A percentile compares a stretch with the other conserved stretches of the same genome.
Evolutionary conservation across 768 basidiomycete genomes (phyloP).

Genomic region (Pseudohyphozyma bogoriensis): DNA sequence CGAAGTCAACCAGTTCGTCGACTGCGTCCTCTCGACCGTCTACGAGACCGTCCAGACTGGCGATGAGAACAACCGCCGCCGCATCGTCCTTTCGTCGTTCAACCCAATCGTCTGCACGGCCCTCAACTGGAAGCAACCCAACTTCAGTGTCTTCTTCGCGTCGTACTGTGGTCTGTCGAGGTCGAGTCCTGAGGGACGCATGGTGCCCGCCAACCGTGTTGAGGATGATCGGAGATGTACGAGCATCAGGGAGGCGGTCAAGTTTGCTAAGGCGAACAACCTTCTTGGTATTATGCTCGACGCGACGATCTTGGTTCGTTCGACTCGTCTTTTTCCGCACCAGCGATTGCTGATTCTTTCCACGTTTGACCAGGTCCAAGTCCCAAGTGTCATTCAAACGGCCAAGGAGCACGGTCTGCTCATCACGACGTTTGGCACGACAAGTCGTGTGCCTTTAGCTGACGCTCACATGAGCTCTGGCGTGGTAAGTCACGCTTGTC

Average conservation of each 20-base stretch:
- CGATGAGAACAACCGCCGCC: constrained; percentile 13
- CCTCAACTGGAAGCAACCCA: constrained; percentile 98
- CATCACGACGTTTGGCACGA: constrained; percentile 62
- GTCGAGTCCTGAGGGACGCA: constrained; percentile 26
- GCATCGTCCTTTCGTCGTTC: constrained; percentile 81
- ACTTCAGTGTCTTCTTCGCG: constrained; percentile 94
- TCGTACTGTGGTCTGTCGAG: constrained; percentile 66
- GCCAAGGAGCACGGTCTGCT: constrained; percentile 82
- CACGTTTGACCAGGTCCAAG: constrained; percentile 76
- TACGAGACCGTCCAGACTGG: constrained; percentile 51
- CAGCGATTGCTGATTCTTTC: too few relatives aligned
- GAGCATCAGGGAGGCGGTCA: constrained; percentile 81
- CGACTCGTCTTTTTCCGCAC: constrained; percentile 5
- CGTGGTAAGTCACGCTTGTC: background rate
- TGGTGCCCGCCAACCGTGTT: constrained; percentile 35
- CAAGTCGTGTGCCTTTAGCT: constrained; percentile 28
- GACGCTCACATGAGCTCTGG: constrained; percentile 40
- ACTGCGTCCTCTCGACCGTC: constrained; percentile 72
- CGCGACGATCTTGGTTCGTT: constrained; percentile 67
- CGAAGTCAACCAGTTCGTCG: constrained; percentile 71
- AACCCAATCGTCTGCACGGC: constrained; percentile 80
- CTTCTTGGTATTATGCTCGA: constrained; percentile 84
- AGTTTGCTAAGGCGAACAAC: constrained; percentile 87
- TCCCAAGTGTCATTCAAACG: constrained; percentile 78
- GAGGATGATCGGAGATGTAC: constrained; percentile 44